Base-by-base conservation (phyloP, 2,329 filamentous ascomycete genomes). In the Exophiala calicioides region DNA sequence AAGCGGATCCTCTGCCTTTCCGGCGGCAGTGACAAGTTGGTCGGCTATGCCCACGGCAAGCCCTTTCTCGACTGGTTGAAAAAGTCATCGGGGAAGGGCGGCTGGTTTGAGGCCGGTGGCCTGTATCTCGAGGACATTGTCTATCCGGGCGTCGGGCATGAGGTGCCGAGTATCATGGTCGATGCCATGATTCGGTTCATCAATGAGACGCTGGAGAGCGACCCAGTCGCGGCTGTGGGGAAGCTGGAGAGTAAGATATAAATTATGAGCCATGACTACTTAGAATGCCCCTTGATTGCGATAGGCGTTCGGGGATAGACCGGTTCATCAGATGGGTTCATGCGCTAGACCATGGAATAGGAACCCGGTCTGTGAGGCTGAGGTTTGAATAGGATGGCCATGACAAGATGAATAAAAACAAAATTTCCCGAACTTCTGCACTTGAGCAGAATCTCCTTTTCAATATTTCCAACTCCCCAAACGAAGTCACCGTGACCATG, bases 31-130 rank as follows among this genome's bases (percentile, higher is more conserved):
- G 81, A 85, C 58, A 81, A 81, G 51, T 62, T 85, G 12, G 81
- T 85, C 10, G 80, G 80, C 4, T 81, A 82, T 58, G 68, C 69
- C 7, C 74, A 75, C 5, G 74, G 76, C 10, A 73, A 81, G 57
- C 68, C 73, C 0, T 82, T 84, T 56, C 55, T 84, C 29, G 64
- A 67, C 0, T 79, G 76, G 67, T 65, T 84, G 53, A 81, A 81
- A 62, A 65, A 67, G 27, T 64, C 64, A 2, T 60, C 68, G 50
- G 60, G 58, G 1, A 61, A 66, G 7, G 58, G 59, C 38, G 62
- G 75, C 44, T 78, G 67, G 70, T 80, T 69, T 53, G 69, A 71
- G 2, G 74, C 79, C 36, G 66, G 74, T 10, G 70, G 68, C 1
- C 65, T 81, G 3, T 64, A 65, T n/a, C 65, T 84, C 9, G 74